Evolutionary conservation across 495 filamentous ascomycete genomes (phyloP), one percentile per base, ranked within the genome.

Genomic region (Hypoxylon crocopeplum): DNA sequence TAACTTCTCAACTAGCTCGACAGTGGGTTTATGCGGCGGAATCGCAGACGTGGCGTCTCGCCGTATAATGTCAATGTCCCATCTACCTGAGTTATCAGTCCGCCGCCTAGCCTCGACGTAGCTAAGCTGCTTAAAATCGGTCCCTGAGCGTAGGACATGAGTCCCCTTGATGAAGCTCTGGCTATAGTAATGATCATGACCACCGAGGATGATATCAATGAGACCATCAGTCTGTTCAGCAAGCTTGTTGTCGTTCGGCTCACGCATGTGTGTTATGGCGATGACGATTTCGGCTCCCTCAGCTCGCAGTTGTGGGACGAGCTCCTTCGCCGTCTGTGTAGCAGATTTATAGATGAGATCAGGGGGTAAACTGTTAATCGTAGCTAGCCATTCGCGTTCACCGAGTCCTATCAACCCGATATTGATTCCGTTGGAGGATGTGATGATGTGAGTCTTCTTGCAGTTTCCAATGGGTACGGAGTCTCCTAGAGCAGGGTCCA

Each of bases 121-220:
- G 61, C 88, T 92, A 3, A 96, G 72, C 59, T 97, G 90, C 73
- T 91, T 93, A 72, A 96, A 97, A 69, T 97, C 92, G 16, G 84
- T 88, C 0, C 92, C 91, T 0, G 90, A 93, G 2, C 92, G 83
- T 2, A 97, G 78, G 1, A 95, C 79, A 64, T 97, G 91, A 3
- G 82, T 86, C 11, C 86, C 85, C 56, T 95, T 94, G 61, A 92
- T 79, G 44, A 89, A 42, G 36, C 80, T 77, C 69, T 96, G 91
- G 24, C 77, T 79, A 62, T 96, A 96, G 69, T 88, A 93, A 64
- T 97, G 92, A 55, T 97, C 92, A 62, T 96, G 92, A 3, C 92
- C 92, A 34, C 92, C 91, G 1, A 96, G 77, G 20, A 97, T 87
- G 21, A 96, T 80, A 69, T 97, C 92, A 20, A 96, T 86, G 11